phyloP scores from a whole-genome alignment of 129 eudicot species.

The Deinandra increscens region DNA sequence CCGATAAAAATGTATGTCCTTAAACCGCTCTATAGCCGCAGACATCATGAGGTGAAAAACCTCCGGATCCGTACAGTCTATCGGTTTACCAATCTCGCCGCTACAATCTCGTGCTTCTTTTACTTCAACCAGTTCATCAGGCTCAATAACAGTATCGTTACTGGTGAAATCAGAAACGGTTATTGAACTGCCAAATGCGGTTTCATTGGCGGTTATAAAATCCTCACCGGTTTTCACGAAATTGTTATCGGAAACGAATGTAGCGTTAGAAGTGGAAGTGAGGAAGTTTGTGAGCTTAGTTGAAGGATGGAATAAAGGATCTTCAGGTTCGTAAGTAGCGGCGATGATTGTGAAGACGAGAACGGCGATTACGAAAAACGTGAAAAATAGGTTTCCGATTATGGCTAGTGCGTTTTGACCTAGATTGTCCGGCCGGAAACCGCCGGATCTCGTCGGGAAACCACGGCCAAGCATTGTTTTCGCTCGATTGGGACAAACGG shows the following conservation, averaged over 20 bases:
- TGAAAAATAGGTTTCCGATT: constrained; percentile 68
- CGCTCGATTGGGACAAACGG: background rate
- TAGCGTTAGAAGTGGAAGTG: constrained; percentile 69
- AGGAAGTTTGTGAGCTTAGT: constrained; percentile 63
- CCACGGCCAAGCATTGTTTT: constrained; percentile 59
- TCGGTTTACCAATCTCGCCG: constrained; percentile 52
- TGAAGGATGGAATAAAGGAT: constrained; percentile 68
- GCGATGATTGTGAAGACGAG: constrained; percentile 81
- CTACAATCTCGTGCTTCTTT: constrained; percentile 41
- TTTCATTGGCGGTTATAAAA: constrained; percentile 51
- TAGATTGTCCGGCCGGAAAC: constrained; percentile 69
- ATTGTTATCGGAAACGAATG: constrained; percentile 56
- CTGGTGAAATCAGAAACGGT: constrained; percentile 49
- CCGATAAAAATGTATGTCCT: constrained; percentile 75
- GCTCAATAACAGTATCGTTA: background rate
- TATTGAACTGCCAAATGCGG: constrained; percentile 45
- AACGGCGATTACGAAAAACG: constrained; percentile 64
- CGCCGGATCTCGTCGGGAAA: constrained; percentile 43
- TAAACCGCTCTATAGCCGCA: constrained; percentile 67
- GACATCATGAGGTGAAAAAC: constrained; percentile 82
- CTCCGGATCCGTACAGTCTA: constrained; percentile 77
- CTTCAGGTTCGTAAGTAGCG: constrained; percentile 86
- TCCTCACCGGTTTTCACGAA: constrained; percentile 90
- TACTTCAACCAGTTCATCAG: constrained; percentile 18
- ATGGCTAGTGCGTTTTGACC: constrained; percentile 74